Evolutionary conservation across 2,329 filamentous ascomycete species (phyloP), one percentile per base, ranked within the genome.

Genomic region (Microdochium trichocladiopsis): DNA sequence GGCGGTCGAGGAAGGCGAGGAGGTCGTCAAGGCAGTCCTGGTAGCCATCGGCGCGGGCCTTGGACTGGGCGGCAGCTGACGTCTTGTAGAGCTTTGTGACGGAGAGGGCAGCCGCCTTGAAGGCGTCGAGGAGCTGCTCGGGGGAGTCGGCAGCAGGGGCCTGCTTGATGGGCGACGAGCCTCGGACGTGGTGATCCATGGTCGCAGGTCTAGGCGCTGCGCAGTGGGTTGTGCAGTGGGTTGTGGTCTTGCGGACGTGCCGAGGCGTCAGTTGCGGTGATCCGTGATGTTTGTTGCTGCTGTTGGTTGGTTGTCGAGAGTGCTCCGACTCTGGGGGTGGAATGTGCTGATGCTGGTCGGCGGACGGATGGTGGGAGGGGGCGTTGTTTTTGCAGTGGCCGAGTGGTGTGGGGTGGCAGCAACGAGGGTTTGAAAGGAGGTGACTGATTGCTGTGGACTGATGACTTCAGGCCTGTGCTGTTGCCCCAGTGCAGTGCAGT

Each of bases 51-150:
- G 82, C 73, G 49, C 89, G 84, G 48, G 90, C 84, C 62, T 86
- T 85, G 49, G 86, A 78, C 66, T 94, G 86, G 49, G 89, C 88
- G 28, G 84, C 78, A 12, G 89, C 87, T 2, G 93, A 93, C 37
- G 86, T 92, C 71, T 96, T 96, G 75, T 97, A 97, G 14, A 99
- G 84, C 64, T 95, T 96, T 48, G 94, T 97, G 52, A 97, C 92
- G 5, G 91, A 95, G 31, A 96, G 78, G 21, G 94, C 94, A 31
- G 94, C 94, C 16, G 88, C 84, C 69, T 91, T 94, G 78, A 99
- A 99, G 53, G 90, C 86, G 61, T 93, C 86, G 53, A 96, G 83
- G 48, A 96, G 83, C 64, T 84, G 78, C 63, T 86, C 83, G 18
- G 80, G 78, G 18, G 74, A 72, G 47, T 76, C 75, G 58, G 59